phyloP scores from a whole-genome alignment of 768 basidiomycete genomes.

The Suillus cothurnatus region DNA sequence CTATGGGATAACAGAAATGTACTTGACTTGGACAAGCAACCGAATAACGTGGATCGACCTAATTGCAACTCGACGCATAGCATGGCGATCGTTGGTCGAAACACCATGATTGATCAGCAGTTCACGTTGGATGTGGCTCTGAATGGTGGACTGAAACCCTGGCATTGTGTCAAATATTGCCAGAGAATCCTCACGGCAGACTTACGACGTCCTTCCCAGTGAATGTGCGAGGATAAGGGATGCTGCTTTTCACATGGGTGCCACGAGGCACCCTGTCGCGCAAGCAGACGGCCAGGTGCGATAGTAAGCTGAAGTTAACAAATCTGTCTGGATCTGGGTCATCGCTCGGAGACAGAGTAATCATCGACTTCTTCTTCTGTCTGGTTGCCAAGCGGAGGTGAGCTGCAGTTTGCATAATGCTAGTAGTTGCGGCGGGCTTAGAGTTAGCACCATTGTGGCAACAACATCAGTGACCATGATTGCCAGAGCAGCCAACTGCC shows the following conservation, averaged over 20 bases:
- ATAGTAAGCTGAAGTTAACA: constrained; percentile 86
- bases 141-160: constrained; percentile 77
- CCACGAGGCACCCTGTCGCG: constrained; percentile 88
- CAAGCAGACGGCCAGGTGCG: constrained; percentile 86
- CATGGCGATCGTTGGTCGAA: constrained; percentile 75
- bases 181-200: constrained; percentile 14
- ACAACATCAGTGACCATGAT: too few species aligned
- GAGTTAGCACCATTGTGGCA: too few species aligned
- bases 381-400: constrained; percentile 19
- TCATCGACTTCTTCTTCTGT: constrained; percentile 31
- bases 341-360: constrained; percentile 41
- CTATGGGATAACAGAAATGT: constrained; percentile 17
- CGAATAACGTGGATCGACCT: constrained; percentile 80
- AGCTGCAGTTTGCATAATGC: too few species aligned
- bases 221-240: constrained; percentile 87
- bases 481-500: too few species aligned
- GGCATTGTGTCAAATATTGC: neutral
- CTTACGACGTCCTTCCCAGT: constrained; percentile 94
- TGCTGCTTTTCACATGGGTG: constrained; percentile 89
- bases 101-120: constrained; percentile 74
- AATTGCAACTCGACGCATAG: constrained; percentile 84
- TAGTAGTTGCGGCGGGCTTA: too few species aligned
- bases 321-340: constrained; percentile 77
- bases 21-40: constrained; percentile 78
- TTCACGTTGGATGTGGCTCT: constrained; percentile 84